Percentiles rank a stretch among this genome's conserved stretches.
These are phyloP conservation scores for Trichoderma asperellum DNA, from an alignment of 2,329 filamentous ascomycete species.

Conservation along the genomic window DNA sequence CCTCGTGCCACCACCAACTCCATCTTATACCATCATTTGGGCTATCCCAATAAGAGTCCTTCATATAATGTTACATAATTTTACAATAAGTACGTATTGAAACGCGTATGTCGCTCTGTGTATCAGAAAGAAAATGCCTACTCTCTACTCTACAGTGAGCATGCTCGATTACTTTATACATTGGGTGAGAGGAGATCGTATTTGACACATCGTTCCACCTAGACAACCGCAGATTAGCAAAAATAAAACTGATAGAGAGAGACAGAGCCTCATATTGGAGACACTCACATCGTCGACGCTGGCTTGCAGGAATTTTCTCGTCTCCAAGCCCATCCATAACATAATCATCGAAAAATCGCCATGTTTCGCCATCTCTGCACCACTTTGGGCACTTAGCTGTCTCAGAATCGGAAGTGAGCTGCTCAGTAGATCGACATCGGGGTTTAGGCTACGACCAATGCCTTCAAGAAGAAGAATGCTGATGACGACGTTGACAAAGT, in stretches of 20 bases:
- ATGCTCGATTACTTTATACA: conserved; percentile 56
- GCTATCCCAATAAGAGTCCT: background rate
- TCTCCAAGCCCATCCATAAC: conserved; percentile 90
- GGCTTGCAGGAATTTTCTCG: conserved; percentile 84
- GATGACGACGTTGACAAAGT: conserved; percentile 98
- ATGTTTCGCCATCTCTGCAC: conserved; percentile 68
- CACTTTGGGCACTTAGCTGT: conserved; percentile 79
- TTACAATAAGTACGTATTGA: background rate
- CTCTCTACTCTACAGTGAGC: background rate
- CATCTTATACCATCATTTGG: background rate
- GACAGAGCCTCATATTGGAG: background rate
- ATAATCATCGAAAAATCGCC: conserved; percentile 85
- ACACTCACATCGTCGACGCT: conserved; percentile 81
- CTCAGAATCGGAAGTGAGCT: conserved; percentile 89
- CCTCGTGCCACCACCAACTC: background rate
- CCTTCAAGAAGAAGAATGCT: conserved; percentile 92
- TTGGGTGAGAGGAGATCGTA: conserved; percentile 89
- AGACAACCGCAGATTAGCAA: background rate
- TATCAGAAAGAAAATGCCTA: background rate
- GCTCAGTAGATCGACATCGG: conserved; percentile 80
- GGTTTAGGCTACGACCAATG: conserved; percentile 85
- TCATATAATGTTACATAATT: background rate
- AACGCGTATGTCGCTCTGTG: background rate
- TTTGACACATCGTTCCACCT: conserved; percentile 88
- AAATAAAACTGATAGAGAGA: background rate